Percentiles rank a stretch among this genome's conserved stretches.
Conservation (phyloP, 2,329 filamentous ascomycete species). For the Blastomyces gilchristii region DNA sequence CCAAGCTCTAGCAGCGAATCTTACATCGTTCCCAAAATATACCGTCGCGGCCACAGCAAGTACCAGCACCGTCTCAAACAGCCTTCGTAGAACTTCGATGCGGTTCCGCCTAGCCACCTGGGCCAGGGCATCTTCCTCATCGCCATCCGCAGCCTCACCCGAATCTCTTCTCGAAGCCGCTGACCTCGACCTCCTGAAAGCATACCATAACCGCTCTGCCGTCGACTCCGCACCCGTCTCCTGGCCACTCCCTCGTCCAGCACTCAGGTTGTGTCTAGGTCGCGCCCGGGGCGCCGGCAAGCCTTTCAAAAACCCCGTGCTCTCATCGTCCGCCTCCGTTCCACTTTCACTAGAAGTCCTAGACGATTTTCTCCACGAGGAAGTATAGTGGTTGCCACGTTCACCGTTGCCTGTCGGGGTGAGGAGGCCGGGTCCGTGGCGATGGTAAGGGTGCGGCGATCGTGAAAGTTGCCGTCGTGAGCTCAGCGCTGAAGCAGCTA, state of each 20-base stretch:
- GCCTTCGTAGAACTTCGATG: slow-evolving; percentile 38
- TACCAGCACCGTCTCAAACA: slow-evolving; percentile 46
- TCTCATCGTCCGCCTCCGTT: slow-evolving; percentile 91
- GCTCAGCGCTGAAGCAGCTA: slow-evolving; percentile 6
- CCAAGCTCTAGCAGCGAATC: slow-evolving; percentile 28
- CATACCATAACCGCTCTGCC: slow-evolving; percentile 24
- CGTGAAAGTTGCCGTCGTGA: slow-evolving; percentile 14
- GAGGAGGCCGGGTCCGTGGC: slow-evolving; percentile 14
- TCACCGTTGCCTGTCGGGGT: slow-evolving; percentile 21
- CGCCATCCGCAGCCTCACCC: slow-evolving; percentile 22
- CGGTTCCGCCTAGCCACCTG: slow-evolving; percentile 25
- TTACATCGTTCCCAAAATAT: slow-evolving; percentile 24
- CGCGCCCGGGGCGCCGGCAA: slow-evolving; percentile 65
- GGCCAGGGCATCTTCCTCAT: slow-evolving; percentile 17
- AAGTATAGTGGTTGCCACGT: slow-evolving; percentile 21
- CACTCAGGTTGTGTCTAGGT: slow-evolving; percentile 66
- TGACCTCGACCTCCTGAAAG: slow-evolving; percentile 15
- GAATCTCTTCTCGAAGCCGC: slow-evolving; percentile 25
- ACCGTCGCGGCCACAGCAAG: slow-evolving; percentile 42
- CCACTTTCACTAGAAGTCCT: slow-evolving; percentile 73
- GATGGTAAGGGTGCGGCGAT: slow-evolving; percentile 22
- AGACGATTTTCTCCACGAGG: slow-evolving; percentile 39
- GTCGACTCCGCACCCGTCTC: slow-evolving; percentile 24
- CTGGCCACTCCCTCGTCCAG: slow-evolving; percentile 22
- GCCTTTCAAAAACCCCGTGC: slow-evolving; percentile 62